Conservation (phyloP, 257 asterid species). For the Lycium barbarum region DNA sequence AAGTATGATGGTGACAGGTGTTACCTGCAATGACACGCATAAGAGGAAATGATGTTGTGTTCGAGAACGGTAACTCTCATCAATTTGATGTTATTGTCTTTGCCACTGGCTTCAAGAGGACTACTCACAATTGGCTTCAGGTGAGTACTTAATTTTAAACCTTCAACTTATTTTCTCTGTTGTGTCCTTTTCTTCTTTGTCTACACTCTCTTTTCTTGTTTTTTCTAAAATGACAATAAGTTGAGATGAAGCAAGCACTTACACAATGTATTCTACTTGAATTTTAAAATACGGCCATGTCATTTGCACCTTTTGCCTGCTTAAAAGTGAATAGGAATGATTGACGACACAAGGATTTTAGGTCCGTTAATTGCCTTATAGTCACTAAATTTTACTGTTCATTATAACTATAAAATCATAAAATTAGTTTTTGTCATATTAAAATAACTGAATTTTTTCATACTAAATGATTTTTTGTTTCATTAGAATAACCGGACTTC, state of each 20-base stretch:
- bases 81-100: slow-evolving; percentile 64
- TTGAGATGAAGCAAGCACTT: neutral
- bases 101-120: slow-evolving; percentile 81
- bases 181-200: neutral
- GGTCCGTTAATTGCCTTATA: no score
- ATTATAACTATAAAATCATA: no score
- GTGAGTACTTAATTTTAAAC: slow-evolving; percentile 28
- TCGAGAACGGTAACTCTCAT: slow-evolving; percentile 53
- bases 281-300: neutral
- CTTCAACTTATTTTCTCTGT: neutral
- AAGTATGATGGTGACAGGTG: slow-evolving; percentile 47
- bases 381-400: no score
- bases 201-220: neutral
- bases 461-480: no score
- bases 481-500: no score
- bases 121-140: slow-evolving; percentile 78
- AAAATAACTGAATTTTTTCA: no score
- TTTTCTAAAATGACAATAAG: no score
- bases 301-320: no score
- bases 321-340: no score
- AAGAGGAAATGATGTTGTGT: slow-evolving; percentile 46
- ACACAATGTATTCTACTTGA: neutral
- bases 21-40: slow-evolving; percentile 54
- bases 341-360: no score
- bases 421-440: no score